Percentiles rank a stretch among this genome's conserved stretches.
Conservation (phyloP, 2,329 filamentous ascomycete genomes). For the Colletotrichum viniferum region DNA sequence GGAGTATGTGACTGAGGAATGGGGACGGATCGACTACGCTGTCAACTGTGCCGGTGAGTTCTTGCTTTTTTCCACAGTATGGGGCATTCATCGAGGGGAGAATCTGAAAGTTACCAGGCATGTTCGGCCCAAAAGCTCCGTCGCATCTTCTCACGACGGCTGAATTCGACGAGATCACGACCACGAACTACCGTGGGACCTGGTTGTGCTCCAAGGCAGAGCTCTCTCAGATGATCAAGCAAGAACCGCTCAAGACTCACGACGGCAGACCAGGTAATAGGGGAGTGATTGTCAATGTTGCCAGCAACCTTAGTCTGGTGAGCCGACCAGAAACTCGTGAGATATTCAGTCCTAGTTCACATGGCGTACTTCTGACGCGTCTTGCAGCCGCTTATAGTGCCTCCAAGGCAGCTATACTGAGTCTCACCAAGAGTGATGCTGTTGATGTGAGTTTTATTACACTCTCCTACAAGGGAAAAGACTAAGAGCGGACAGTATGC, state of each 20-base stretch:
- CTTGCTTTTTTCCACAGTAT: too few species aligned
- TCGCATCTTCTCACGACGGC: slow-evolving; percentile 36
- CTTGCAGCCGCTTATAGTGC: slow-evolving; percentile 46
- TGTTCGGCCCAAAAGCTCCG: slow-evolving; percentile 38
- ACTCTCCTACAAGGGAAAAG: too few species aligned
- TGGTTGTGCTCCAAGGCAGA: slow-evolving; percentile 50
- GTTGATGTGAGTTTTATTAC: slow-evolving; percentile 39
- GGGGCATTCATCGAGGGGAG: too few species aligned
- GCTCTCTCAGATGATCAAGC: slow-evolving; percentile 45
- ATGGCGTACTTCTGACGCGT: neutral
- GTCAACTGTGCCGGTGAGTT: slow-evolving; percentile 46
- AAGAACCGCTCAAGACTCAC: slow-evolving; percentile 45
- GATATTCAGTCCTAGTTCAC: slow-evolving; percentile 6
- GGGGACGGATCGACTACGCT: slow-evolving; percentile 49
- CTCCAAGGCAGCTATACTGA: slow-evolving; percentile 49
- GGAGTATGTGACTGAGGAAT: slow-evolving; percentile 32
- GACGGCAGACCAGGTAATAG: slow-evolving; percentile 44
- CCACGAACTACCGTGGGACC: slow-evolving; percentile 46
- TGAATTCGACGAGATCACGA: slow-evolving; percentile 47
- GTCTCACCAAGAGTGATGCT: slow-evolving; percentile 51
- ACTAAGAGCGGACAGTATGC: slow-evolving; percentile 38
- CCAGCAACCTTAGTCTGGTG: slow-evolving; percentile 46
- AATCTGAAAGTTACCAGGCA: slow-evolving; percentile 26
- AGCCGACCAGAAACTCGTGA: slow-evolving; percentile 43
- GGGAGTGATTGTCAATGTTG: slow-evolving; percentile 51